Percentiles rank a stretch among this genome's conserved stretches.
Evolutionary conservation across 352 stramenopile genomes (phyloP).

Genomic region (Phytopythium oedochilum): DNA sequence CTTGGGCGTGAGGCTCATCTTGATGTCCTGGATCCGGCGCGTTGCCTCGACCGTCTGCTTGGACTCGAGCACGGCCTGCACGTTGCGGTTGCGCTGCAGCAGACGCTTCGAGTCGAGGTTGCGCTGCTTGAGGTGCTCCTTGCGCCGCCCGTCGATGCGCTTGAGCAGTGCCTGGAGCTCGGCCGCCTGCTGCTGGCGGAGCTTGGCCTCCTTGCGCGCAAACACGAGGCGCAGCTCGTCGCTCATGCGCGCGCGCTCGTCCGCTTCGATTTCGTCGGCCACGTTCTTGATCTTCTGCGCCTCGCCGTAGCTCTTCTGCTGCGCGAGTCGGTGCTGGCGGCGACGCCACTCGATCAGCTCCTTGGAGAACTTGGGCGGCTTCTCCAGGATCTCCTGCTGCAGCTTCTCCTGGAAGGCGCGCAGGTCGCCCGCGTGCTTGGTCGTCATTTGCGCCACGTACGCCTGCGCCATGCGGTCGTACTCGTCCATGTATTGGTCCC

Average conservation of each 20-base stretch:
- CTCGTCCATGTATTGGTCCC: constrained; percentile 95
- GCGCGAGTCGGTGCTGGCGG: constrained; percentile 91
- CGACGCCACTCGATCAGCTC: constrained; percentile 94
- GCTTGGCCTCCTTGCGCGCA: constrained; percentile 85
- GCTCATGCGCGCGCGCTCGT: constrained; percentile 88
- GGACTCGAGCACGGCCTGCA: constrained; percentile 90
- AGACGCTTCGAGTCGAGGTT: constrained; percentile 92
- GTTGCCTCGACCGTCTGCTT: constrained; percentile 86
- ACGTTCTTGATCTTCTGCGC: constrained; percentile 95
- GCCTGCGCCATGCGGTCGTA: constrained; percentile 93
- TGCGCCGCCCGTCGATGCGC: constrained; percentile 90
- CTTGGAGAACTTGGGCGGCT: constrained; percentile 90
- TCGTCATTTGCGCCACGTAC: constrained; percentile 94
- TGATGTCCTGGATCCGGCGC: constrained; percentile 77
- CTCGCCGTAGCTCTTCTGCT: constrained; percentile 92
- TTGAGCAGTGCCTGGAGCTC: constrained; percentile 93
- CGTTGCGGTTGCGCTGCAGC: constrained; percentile 94
- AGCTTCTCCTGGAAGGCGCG: constrained; percentile 87
- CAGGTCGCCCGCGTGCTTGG: constrained; percentile 86
- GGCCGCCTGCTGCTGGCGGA: constrained; percentile 90
- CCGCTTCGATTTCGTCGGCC: constrained; percentile 90
- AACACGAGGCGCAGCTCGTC: constrained; percentile 77
- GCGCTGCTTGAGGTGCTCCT: constrained; percentile 93
- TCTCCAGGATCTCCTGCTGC: constrained; percentile 82
- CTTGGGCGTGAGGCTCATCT: constrained; percentile 71